phyloP scores from a whole-genome alignment of 768 basidiomycete genomes.

The Neoboletus magnificus region DNA sequence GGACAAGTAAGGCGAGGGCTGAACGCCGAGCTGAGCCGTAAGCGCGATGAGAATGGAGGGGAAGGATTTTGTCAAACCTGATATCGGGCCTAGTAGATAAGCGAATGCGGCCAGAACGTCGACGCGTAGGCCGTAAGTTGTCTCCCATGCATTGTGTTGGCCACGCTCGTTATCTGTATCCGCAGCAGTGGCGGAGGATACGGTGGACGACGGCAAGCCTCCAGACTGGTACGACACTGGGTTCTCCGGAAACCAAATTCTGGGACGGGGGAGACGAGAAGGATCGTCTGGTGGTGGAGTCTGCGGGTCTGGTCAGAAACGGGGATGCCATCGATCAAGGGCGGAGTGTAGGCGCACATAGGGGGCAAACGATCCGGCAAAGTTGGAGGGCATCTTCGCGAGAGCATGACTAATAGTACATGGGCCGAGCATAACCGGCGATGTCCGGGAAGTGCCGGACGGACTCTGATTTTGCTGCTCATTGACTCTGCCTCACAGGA shows the following conservation, averaged over 20 bases:
- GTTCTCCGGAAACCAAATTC: conserved; percentile 53
- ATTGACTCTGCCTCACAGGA: conserved; percentile 7
- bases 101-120: conserved; percentile 62
- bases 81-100: conserved; percentile 68
- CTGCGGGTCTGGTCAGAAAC: conserved; percentile 29
- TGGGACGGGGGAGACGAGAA: conserved; percentile 26
- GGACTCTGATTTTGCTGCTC: conserved; percentile 26
- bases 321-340: background rate
- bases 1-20: conserved; percentile 64
- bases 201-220: conserved; percentile 52
- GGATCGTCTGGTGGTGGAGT: conserved; percentile 60
- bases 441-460: conserved; percentile 44
- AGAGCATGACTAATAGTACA: background rate
- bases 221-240: conserved; percentile 68
- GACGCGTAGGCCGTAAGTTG: conserved; percentile 61
- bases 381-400: background rate
- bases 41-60: background rate
- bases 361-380: conserved; percentile 52
- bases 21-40: background rate
- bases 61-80: conserved; percentile 46
- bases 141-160: conserved; percentile 64
- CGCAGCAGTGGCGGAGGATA: conserved; percentile 40
- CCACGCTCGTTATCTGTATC: conserved; percentile 37
- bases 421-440: conserved; percentile 18
- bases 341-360: conserved; percentile 41